A percentile compares a stretch with the other conserved stretches of the same genome.
Evolutionary conservation across 192 early-diverging fungal genomes (phyloP).

Genomic region (Piromyces sp.): DNA sequence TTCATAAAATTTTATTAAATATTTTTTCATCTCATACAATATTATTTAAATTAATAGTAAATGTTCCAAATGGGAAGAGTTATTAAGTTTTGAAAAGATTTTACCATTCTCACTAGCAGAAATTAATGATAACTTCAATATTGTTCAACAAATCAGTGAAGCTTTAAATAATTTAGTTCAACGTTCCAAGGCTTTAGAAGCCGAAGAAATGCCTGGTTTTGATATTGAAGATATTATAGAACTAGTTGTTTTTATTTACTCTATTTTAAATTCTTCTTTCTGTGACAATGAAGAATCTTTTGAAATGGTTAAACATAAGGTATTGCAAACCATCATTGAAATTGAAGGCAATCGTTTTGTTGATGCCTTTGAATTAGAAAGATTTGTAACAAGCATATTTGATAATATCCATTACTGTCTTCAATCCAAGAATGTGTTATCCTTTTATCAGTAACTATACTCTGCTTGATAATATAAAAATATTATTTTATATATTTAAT

Average conservation of each 20-base stretch:
- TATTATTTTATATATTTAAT: not conserved
- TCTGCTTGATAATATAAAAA: not conserved
- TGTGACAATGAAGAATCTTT: not conserved
- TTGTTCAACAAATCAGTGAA: not conserved
- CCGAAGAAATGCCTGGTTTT: not conserved
- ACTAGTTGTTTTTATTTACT: not conserved
- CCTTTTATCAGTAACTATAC: not conserved
- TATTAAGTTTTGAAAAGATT: not conserved
- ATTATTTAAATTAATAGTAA: no score
- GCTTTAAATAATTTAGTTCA: not conserved
- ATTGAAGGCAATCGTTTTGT: not conserved
- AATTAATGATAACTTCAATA: not conserved
- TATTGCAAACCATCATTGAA: not conserved
- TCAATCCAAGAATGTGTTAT: not conserved
- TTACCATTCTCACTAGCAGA: not conserved
- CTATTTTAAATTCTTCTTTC: not conserved
- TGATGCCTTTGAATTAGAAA: not conserved
- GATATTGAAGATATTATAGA: not conserved
- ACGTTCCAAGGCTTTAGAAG: not conserved
- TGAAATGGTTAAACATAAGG: not conserved
- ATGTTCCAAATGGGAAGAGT: not conserved
- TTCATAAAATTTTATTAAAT: no score
- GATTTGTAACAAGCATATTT: not conserved
- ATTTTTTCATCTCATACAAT: no score
- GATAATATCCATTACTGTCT: not conserved